Percentiles rank a stretch among this genome's conserved stretches.
Evolutionary conservation across 2,329 filamentous ascomycete species (phyloP).

Genomic region (Xylaria sp.): DNA sequence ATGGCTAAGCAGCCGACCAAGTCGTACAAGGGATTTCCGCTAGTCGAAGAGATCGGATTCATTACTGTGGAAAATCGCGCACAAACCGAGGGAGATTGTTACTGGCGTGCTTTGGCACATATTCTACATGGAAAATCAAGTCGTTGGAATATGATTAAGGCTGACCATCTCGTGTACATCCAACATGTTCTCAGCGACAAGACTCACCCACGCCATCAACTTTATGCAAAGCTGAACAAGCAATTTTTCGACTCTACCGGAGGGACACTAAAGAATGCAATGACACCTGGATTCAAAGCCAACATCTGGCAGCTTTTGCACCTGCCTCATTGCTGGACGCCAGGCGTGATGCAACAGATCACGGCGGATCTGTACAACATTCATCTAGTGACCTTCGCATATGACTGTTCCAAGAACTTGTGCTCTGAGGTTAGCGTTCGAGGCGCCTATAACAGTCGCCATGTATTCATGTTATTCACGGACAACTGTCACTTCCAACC

Average conservation of each 20-base stretch:
- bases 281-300: conserved; percentile 34
- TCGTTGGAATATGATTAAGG: conserved; percentile 49
- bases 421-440: conserved; percentile 46
- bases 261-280: background rate
- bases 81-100: conserved; percentile 46
- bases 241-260: conserved; percentile 35
- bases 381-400: conserved; percentile 49
- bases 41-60: conserved; percentile 51
- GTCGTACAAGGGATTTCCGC: conserved; percentile 46
- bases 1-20: background rate
- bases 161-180: conserved; percentile 50
- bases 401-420: conserved; percentile 19
- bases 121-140: conserved; percentile 45
- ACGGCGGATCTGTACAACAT: conserved; percentile 52
- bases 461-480: conserved; percentile 49
- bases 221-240: conserved; percentile 45
- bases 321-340: conserved; percentile 47
- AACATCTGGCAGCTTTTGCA: conserved; percentile 51
- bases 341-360: conserved; percentile 47
- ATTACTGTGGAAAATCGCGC: conserved; percentile 42
- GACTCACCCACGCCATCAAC: conserved; percentile 45
- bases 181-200: conserved; percentile 43
- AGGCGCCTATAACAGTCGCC: conserved; percentile 50
- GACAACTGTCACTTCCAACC: conserved; percentile 49
- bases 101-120: conserved; percentile 49